These are phyloP conservation scores for Gaeumannomyces tritici DNA, from an alignment of 2,329 filamentous ascomycete species.

Conservation along the genomic window DNA sequence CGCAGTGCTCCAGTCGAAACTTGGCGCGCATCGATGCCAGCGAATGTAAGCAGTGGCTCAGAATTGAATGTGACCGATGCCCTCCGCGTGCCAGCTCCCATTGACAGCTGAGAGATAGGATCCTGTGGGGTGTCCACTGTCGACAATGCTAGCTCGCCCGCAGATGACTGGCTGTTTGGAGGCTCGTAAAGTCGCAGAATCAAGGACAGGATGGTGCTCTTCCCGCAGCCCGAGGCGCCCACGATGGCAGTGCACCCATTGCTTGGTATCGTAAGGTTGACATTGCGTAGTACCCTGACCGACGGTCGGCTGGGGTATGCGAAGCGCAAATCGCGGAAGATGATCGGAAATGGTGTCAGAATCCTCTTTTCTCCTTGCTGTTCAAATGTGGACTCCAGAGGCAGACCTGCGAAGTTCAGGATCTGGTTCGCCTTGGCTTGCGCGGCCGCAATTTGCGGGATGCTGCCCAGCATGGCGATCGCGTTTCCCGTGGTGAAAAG, in stretches of 20 bases:
- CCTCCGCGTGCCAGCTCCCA: background rate
- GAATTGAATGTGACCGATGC: background rate
- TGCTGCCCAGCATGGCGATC: slow-evolving; percentile 57
- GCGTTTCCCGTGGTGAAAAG: slow-evolving; percentile 75
- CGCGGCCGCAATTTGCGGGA: slow-evolving; percentile 73
- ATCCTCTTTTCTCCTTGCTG: slow-evolving; percentile 30
- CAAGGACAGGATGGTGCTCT: slow-evolving; percentile 72
- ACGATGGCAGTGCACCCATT: slow-evolving; percentile 64
- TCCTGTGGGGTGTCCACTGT: background rate
- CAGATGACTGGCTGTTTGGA: background rate
- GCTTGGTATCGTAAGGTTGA: slow-evolving; percentile 59
- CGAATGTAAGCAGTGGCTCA: slow-evolving; percentile 42
- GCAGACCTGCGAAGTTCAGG: slow-evolving; percentile 57
- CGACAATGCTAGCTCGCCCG: background rate
- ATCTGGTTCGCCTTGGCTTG: slow-evolving; percentile 64
- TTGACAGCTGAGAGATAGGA: background rate
- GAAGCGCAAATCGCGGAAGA: slow-evolving; percentile 56
- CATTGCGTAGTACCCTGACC: slow-evolving; percentile 45
- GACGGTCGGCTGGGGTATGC: slow-evolving; percentile 50
- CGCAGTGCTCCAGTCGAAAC: slow-evolving; percentile 54
- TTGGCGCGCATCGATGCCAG: slow-evolving; percentile 41
- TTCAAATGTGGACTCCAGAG: slow-evolving; percentile 46
- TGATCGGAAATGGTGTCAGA: slow-evolving; percentile 30
- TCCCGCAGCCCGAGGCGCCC: slow-evolving; percentile 80
- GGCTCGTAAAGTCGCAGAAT: slow-evolving; percentile 61